A percentile compares a stretch with the other conserved stretches of the same genome.
These are phyloP conservation scores for Tripterygium wilfordii DNA, from an alignment of 177 flowering plant genomes.

Conservation along the genomic window DNA sequence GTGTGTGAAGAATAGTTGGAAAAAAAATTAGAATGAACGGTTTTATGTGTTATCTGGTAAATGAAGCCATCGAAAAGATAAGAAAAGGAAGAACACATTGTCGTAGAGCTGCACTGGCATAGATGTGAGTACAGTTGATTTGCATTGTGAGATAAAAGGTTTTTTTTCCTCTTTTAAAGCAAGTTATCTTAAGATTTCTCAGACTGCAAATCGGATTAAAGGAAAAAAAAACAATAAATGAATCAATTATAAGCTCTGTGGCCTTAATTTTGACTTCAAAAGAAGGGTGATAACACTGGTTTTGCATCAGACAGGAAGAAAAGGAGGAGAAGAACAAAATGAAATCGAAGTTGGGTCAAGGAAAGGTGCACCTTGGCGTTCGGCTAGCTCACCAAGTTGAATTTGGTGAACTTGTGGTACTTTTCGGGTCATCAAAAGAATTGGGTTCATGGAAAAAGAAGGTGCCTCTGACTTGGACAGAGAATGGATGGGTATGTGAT, in stretches of 20 bases:
- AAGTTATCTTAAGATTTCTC: too few species aligned
- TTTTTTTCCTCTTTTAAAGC: too few species aligned
- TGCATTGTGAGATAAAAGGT: too few species aligned
- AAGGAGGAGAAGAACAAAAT: constrained; percentile 18
- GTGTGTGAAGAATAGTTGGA: too few species aligned
- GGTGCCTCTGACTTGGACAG: constrained; percentile 63
- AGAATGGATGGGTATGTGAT: constrained; percentile 71
- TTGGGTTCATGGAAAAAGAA: constrained; percentile 83
- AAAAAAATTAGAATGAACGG: background rate
- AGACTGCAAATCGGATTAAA: background rate
- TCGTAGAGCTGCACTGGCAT: too few species aligned
- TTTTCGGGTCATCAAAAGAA: constrained; percentile 69
- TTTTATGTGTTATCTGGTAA: background rate
- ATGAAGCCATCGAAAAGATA: too few species aligned
- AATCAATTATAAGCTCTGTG: background rate
- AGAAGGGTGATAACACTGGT: background rate
- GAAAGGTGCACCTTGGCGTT: constrained; percentile 41
- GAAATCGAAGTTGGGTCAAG: constrained; percentile 17
- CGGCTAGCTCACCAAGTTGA: constrained; percentile 67
- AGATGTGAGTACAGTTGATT: too few species aligned
- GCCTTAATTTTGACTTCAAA: too few species aligned
- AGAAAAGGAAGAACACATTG: too few species aligned
- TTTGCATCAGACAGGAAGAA: constrained; percentile 32
- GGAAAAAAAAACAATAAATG: background rate
- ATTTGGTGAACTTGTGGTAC: constrained; percentile 65